phyloP scores from a whole-genome alignment of 176 grass and related monocot genomes.

The Carex cristatella region DNA sequence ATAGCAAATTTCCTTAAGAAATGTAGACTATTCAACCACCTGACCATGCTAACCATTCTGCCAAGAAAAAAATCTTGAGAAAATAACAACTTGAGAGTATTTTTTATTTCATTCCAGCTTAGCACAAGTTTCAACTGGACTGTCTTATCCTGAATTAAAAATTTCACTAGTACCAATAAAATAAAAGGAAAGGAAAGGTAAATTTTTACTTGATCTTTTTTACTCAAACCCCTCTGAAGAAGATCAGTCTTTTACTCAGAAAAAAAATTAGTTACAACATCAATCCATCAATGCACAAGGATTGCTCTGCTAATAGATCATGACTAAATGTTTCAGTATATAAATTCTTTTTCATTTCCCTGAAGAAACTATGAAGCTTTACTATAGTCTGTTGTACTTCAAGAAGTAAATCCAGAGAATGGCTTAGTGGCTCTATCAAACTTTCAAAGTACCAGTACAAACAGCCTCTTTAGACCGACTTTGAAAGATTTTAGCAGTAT shows the following conservation, averaged over 20 bases:
- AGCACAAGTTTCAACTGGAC: background rate
- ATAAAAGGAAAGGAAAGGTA: background rate
- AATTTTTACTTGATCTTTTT: background rate
- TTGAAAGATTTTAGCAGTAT: background rate
- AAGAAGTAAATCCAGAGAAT: background rate
- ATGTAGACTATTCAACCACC: conserved; percentile 12
- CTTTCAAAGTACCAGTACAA: background rate
- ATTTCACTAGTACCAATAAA: background rate
- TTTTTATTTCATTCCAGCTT: background rate
- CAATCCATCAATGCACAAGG: background rate
- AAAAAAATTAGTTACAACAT: background rate
- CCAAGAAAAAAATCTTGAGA: background rate
- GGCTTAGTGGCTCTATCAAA: background rate
- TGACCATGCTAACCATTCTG: background rate
- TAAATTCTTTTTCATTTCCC: background rate
- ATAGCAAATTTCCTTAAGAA: background rate
- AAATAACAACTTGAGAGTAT: background rate
- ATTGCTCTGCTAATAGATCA: background rate
- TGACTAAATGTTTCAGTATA: background rate
- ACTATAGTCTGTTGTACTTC: background rate
- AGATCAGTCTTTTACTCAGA: background rate
- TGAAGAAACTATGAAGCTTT: background rate
- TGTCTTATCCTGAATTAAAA: background rate
- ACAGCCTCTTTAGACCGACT: background rate
- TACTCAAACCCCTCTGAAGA: background rate